These are phyloP conservation scores for Moesziomyces globuligerus DNA, from an alignment of 1,284 basidiomycete genomes.

Conservation along the genomic window DNA sequence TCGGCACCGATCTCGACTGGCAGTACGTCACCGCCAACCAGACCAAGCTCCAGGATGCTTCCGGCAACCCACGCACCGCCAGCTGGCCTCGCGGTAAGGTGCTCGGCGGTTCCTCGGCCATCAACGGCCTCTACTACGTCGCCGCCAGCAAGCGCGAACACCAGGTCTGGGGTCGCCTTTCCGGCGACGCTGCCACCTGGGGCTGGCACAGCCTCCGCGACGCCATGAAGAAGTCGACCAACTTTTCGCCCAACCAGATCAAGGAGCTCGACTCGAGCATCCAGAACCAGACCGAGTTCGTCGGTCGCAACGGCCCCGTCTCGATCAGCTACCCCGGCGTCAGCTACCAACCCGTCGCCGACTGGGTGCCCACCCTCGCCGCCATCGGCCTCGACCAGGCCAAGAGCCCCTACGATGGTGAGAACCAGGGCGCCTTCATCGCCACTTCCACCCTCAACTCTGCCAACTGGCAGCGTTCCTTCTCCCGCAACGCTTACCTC, in stretches of 20 bases:
- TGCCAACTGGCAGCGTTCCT: slow-evolving; percentile 49
- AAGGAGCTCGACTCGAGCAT: slow-evolving; percentile 34
- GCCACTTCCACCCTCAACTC: slow-evolving; percentile 52
- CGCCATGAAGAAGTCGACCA: slow-evolving; percentile 55
- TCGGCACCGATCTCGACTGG: slow-evolving; percentile 54
- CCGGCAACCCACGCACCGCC: slow-evolving; percentile 35
- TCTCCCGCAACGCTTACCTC: slow-evolving; percentile 57
- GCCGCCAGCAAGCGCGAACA: slow-evolving; percentile 61
- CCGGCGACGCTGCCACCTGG: slow-evolving; percentile 40
- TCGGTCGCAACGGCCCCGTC: slow-evolving; percentile 52
- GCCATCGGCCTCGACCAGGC: slow-evolving; percentile 22
- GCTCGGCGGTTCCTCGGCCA: slow-evolving; percentile 70
- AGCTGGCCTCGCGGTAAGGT: slow-evolving; percentile 68
- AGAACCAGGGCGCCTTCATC: slow-evolving; percentile 55
- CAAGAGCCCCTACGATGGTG: slow-evolving; percentile 48
- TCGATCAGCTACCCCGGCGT: slow-evolving; percentile 49
- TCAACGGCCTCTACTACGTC: slow-evolving; percentile 68
- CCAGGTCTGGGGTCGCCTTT: slow-evolving; percentile 50
- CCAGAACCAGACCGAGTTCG: slow-evolving; percentile 27
- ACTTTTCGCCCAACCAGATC: slow-evolving; percentile 31
- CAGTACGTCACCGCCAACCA: slow-evolving; percentile 44
- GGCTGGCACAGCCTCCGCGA: slow-evolving; percentile 48
- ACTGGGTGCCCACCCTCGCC: slow-evolving; percentile 46
- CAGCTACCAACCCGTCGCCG: slow-evolving; percentile 47
- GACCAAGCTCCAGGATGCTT: slow-evolving; percentile 17